Evolutionary conservation across 352 stramenopile species (phyloP).

Genomic region (Phytophthora vignae): DNA sequence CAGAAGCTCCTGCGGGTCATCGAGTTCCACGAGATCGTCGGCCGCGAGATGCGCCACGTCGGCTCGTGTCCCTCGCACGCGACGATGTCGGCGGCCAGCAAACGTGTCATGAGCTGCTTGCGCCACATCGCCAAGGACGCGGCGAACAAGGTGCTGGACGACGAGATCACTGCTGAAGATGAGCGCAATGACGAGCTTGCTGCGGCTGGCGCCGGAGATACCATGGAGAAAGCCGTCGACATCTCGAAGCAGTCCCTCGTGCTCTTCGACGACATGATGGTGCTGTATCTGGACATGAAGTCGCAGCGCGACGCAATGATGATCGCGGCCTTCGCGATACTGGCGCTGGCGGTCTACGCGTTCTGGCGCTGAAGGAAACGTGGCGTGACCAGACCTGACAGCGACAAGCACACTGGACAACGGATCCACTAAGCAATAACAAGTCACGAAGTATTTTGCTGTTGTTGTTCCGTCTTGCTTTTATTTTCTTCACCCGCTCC

Average conservation of each 20-base stretch:
- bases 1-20: slow-evolving; percentile 18
- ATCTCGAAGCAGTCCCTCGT: neutral
- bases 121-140: neutral
- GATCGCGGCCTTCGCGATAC: neutral
- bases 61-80: slow-evolving; percentile 1
- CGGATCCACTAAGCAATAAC: neutral
- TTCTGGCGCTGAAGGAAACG: slow-evolving; percentile 10
- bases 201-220: no score
- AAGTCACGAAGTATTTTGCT: slow-evolving; percentile 11
- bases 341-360: slow-evolving; percentile 4
- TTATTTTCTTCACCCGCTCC: slow-evolving; percentile 32
- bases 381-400: neutral
- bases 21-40: slow-evolving; percentile 26
- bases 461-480: slow-evolving; percentile 6
- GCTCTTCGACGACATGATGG: neutral
- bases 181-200: neutral
- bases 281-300: neutral
- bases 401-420: neutral
- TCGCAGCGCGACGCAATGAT: neutral
- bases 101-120: slow-evolving; percentile 16
- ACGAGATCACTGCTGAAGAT: neutral
- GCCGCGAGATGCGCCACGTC: slow-evolving; percentile 10
- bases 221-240: neutral
- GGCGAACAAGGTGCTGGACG: neutral
- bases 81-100: slow-evolving; percentile 1